A percentile compares a stretch with the other conserved stretches of the same genome.
phyloP scores from a whole-genome alignment of 441 rosid genomes.

The Cnidoscolus chayamansa region DNA sequence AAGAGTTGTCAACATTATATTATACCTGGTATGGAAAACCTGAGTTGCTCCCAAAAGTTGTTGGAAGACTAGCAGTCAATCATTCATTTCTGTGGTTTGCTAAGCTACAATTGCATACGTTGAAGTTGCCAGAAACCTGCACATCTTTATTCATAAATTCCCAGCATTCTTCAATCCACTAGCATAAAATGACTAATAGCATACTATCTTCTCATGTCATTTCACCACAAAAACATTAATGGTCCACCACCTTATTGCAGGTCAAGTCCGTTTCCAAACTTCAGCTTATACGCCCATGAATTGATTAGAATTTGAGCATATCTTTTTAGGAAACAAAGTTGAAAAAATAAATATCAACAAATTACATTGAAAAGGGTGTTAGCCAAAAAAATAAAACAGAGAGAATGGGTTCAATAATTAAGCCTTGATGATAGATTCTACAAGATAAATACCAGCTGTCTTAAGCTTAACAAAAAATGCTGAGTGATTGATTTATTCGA shows the following conservation, averaged over 20 bases:
- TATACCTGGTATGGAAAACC: background rate
- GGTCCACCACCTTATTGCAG: background rate
- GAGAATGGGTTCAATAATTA: background rate
- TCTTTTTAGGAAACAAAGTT: background rate
- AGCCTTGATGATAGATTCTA: background rate
- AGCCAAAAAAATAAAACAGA: background rate
- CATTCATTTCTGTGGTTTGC: background rate
- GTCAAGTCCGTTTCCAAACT: background rate
- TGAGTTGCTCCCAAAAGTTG: background rate
- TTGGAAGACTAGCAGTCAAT: background rate
- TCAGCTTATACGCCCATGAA: background rate
- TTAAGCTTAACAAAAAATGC: background rate
- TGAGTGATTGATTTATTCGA: background rate
- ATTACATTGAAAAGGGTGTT: background rate
- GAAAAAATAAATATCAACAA: background rate
- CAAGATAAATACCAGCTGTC: background rate
- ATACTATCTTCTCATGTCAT: background rate
- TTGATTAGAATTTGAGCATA: background rate
- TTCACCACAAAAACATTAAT: background rate
- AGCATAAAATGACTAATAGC: background rate
- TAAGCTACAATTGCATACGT: background rate
- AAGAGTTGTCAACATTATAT: background rate
- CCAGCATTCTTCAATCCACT: background rate
- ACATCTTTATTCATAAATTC: background rate
- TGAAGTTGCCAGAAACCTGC: background rate